Conservation (phyloP, 176 grass and related monocot species). For the Musa itinerans region DNA sequence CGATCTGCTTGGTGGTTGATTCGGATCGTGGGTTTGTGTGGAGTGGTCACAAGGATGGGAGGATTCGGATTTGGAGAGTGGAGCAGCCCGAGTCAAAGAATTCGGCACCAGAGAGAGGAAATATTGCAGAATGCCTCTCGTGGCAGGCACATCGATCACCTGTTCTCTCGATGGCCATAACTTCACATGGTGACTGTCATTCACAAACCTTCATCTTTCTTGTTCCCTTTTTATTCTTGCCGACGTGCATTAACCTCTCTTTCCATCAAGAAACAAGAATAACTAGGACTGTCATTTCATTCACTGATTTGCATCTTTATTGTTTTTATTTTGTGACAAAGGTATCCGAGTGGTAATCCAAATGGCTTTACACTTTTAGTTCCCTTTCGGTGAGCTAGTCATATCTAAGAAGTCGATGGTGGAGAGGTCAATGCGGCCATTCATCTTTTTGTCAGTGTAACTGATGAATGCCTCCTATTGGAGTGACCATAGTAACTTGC, state of each 20-base stretch:
- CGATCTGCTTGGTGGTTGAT: conserved; percentile 66
- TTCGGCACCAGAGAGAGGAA: conserved; percentile 8
- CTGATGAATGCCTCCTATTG: no score
- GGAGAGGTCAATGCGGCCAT: no score
- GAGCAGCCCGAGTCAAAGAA: conserved; percentile 24
- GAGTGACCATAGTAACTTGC: no score
- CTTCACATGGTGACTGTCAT: conserved; percentile 46
- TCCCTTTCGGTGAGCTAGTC: no score
- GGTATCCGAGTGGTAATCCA: no score
- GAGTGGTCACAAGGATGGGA: conserved; percentile 89
- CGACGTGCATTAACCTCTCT: not conserved
- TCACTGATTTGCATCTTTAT: no score
- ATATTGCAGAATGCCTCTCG: conserved; percentile 62
- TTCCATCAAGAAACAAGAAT: not conserved
- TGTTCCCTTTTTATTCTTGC: not conserved
- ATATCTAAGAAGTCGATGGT: no score
- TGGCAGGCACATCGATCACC: conserved; percentile 81
- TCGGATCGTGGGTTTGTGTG: conserved; percentile 54
- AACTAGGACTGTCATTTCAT: not conserved
- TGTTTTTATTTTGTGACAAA: no score
- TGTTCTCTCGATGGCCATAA: conserved; percentile 82
- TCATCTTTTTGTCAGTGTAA: no score
- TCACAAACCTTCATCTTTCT: not conserved
- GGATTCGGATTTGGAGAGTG: conserved; percentile 73
- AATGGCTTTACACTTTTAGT: no score